These are phyloP conservation scores for Ceratopteris richardii DNA, from an alignment of 75 land plant genomes.

Conservation along the genomic window DNA sequence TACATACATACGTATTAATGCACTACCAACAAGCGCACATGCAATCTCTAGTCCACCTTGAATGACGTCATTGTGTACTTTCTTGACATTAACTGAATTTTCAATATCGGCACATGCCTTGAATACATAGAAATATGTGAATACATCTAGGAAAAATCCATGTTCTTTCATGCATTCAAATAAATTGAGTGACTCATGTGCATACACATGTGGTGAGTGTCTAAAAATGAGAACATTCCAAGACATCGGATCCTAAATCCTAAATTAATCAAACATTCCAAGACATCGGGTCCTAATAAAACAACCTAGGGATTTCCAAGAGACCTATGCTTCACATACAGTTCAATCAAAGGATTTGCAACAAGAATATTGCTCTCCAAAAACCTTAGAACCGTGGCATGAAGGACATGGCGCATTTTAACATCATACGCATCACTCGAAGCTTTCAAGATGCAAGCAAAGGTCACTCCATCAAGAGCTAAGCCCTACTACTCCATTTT, in stretches of 20 bases:
- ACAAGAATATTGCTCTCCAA: slow-evolving; percentile 7
- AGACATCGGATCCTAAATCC: slow-evolving; percentile 8
- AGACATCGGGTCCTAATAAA: too few relatives aligned
- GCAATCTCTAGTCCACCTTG: slow-evolving; percentile 15
- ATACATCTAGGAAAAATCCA: slow-evolving; percentile 7
- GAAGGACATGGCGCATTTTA: neutral
- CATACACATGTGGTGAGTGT: slow-evolving; percentile 3
- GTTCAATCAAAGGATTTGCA: slow-evolving; percentile 14
- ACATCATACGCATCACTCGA: neutral
- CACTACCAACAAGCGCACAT: slow-evolving; percentile 35
- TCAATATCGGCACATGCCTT: slow-evolving; percentile 20
- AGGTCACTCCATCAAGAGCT: neutral
- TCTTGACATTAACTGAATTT: slow-evolving; percentile 17
- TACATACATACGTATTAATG: slow-evolving; percentile 52
- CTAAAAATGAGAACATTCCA: slow-evolving; percentile 15
- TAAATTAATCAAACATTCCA: slow-evolving; percentile 17
- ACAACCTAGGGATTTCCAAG: slow-evolving; percentile 6
- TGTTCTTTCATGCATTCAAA: slow-evolving; percentile 8
- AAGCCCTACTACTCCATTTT: too few relatives aligned
- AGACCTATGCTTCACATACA: slow-evolving; percentile 16
- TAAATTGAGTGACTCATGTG: slow-evolving; percentile 2
- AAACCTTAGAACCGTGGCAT: neutral
- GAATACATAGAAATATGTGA: slow-evolving; percentile 7
- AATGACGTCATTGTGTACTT: slow-evolving; percentile 34
- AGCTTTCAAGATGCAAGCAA: neutral